phyloP scores from a whole-genome alignment of 257 asterid species.

The Solanum pennellii region DNA sequence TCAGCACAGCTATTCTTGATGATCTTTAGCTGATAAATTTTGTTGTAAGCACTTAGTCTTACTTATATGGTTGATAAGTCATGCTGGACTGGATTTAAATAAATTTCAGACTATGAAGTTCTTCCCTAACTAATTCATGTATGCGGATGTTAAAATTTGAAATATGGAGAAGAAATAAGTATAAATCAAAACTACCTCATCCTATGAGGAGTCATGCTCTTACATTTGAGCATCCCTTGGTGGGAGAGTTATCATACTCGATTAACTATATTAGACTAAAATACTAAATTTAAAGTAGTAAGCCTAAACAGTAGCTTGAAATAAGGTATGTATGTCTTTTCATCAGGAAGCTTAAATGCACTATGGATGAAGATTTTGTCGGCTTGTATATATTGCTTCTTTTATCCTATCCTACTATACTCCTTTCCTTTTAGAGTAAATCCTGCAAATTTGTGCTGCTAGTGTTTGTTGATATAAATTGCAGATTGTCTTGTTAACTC shows the following conservation, averaged over 20 bases:
- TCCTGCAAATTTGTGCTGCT: neutral
- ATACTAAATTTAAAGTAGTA: neutral
- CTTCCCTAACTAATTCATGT: neutral
- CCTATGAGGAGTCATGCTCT: neutral
- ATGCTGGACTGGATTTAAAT: neutral
- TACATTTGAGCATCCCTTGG: neutral
- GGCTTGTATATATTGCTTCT: neutral
- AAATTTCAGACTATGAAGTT: neutral
- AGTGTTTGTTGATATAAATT: neutral
- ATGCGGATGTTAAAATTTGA: neutral
- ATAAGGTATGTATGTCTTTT: neutral
- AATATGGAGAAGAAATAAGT: neutral
- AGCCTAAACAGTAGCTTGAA: neutral
- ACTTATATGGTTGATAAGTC: neutral
- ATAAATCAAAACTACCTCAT: neutral
- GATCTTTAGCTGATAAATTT: neutral
- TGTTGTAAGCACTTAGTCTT: neutral
- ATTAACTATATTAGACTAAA: neutral
- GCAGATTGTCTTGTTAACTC: neutral
- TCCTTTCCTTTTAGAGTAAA: neutral
- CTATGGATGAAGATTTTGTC: neutral
- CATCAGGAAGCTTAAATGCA: neutral
- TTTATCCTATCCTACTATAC: neutral
- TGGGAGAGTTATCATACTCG: neutral
- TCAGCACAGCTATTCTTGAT: neutral